phyloP scores from a whole-genome alignment of 108 stramenopile species.

The Cylindrotheca fusiformis region DNA sequence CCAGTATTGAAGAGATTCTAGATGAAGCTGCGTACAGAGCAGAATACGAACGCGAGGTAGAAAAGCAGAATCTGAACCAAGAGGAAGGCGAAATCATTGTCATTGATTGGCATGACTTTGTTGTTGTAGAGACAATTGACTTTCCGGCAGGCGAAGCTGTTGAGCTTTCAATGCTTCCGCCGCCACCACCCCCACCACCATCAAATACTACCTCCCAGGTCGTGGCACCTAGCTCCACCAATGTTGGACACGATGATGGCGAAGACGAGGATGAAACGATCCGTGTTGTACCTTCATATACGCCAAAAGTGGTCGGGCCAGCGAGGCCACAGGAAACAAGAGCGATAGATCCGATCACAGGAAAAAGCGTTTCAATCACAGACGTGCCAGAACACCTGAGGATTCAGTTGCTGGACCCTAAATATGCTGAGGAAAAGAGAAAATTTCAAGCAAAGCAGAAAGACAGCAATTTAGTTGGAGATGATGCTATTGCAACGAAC shows the following conservation, averaged over 20 bases:
- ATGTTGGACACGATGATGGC: slow-evolving; percentile 52
- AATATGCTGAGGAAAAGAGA: slow-evolving; percentile 88
- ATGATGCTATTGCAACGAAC: slow-evolving; percentile 89
- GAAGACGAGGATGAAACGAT: slow-evolving; percentile 81
- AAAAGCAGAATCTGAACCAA: slow-evolving; percentile 45
- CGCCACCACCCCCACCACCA: slow-evolving; percentile 56
- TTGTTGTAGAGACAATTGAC: slow-evolving; percentile 97
- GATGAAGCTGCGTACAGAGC: slow-evolving; percentile 70
- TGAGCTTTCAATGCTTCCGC: slow-evolving; percentile 50
- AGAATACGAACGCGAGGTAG: slow-evolving; percentile 82
- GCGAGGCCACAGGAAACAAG: slow-evolving; percentile 44
- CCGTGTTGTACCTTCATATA: slow-evolving; percentile 87
- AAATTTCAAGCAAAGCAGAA: slow-evolving; percentile 92
- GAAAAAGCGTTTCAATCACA: slow-evolving; percentile 79
- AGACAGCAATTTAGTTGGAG: slow-evolving; percentile 88
- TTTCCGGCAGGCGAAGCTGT: slow-evolving; percentile 88
- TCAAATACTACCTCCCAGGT: slow-evolving; percentile 6
- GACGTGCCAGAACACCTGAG: slow-evolving; percentile 97
- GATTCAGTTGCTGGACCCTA: slow-evolving; percentile 96
- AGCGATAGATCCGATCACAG: slow-evolving; percentile 94
- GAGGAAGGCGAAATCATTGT: slow-evolving; percentile 54
- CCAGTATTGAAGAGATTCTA: slow-evolving; percentile 34
- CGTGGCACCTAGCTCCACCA: neutral
- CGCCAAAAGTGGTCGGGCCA: slow-evolving; percentile 85
- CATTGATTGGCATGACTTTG: slow-evolving; percentile 99